Evolutionary conservation across 2,329 filamentous ascomycete species (phyloP), one percentile per base, ranked within the genome.

Genomic region (Xylariaceae sp.): DNA sequence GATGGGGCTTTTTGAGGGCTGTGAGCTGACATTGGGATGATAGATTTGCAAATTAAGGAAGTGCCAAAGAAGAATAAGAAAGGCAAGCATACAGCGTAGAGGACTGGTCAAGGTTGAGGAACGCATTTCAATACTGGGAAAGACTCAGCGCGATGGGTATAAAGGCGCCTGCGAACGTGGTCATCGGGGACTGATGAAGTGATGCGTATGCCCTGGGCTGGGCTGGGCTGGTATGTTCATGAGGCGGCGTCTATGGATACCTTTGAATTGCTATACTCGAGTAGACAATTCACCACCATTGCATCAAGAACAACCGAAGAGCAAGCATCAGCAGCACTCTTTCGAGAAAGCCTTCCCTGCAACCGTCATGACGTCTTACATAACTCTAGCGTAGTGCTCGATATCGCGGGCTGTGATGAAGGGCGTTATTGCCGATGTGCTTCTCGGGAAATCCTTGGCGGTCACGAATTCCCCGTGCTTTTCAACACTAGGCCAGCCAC

Each of bases 221-320:
- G 64, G 61, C 61, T 62, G 66, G 65, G 63, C 66, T 69, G 68
- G 66, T 64, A 62, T 61, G 66, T 67, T 68, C 75, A 79, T 74
- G 71, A 78, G 73, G 74, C 74, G 80, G 81, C 81, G 80, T 83
- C 79, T 79, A 75, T 77, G 79, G 77, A 79, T 78, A 79, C 75
- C 76, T 79, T 79, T 54, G 75, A 77, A 79, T 79, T 79, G 70
- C 69, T 66, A 65, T 67, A 67, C 66, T 62, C 69, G 68, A 68
- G 70, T 68, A 60, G 67, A 67, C 64, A 65, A 67, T 68, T 65
- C 65, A 63, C 57, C 60, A 65, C 62, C 62, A 65, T 67, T 67
- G 61, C 64, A 65, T 55, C 61, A 65, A 56, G 40, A 59, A 56
- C 59, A 59, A 60, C 54, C 40, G 26, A 44, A 43, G 49, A 56